phyloP scores from a whole-genome alignment of 345 rosid genomes.

The Dipteronia dyeriana region DNA sequence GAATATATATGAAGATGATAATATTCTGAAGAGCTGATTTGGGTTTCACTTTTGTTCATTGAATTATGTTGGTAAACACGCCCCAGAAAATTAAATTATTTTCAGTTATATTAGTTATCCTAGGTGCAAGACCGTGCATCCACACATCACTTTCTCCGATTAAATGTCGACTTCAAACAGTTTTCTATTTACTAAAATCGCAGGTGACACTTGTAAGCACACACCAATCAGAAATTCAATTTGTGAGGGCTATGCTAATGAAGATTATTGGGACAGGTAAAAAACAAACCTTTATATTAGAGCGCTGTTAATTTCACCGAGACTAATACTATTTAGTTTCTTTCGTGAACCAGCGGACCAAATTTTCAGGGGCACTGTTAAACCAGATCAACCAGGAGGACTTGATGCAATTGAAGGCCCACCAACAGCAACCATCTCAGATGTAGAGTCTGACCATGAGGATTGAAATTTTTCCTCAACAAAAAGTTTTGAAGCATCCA shows the following conservation, averaged over 20 bases:
- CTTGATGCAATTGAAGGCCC: conserved; percentile 21
- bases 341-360: conserved; percentile 9
- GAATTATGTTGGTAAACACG: no score
- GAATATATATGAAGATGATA: no score
- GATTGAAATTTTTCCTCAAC: conserved; percentile 20
- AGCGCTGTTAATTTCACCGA: not conserved
- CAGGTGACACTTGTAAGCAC: conserved; percentile 51
- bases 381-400: conserved; percentile 1
- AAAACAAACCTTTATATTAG: not conserved
- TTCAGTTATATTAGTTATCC: no score
- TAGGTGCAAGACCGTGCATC: not conserved
- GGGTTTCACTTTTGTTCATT: no score
- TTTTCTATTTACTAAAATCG: conserved; percentile 18
- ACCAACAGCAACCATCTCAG: conserved; percentile 18
- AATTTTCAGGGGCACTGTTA: not conserved
- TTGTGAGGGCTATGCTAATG: conserved; percentile 34
- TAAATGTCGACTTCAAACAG: no score
- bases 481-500: not conserved
- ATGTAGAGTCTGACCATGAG: conserved; percentile 35
- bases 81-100: no score
- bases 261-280: conserved; percentile 50
- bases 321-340: not conserved
- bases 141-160: not conserved
- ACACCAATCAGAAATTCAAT: conserved; percentile 54
- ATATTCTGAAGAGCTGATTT: no score